Evolutionary conservation across 345 rosid genomes (phyloP), one percentile per base, ranked within the genome.

Genomic region (Salix udensis): DNA sequence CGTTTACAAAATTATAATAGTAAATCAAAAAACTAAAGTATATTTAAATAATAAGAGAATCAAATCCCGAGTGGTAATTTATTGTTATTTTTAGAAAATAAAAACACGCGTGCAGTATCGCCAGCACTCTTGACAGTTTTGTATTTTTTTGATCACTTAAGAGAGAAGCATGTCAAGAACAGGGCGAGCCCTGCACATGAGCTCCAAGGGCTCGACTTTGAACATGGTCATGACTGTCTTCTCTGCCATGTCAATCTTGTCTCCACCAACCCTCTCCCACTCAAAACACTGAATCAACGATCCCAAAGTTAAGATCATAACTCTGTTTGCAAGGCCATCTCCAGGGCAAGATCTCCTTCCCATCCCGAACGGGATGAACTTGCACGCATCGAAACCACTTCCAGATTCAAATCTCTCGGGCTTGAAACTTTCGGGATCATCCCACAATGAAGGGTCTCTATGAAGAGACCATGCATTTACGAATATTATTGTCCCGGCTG

Each of bases 221-320:
- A 18, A 16, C 71, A 65, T 31, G 21, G 64, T 21, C 3, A 74
- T 10, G 7, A 4, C 60, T 2, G 14, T 28, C 6, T n/a, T 48
- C 13, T 74, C 71, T 0, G 12, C 21, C 77, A 74, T 66, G 34
- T 74, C 71, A 21, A 74, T 65, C 5, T 64, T 18, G 15, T 50
- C n/a, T 44, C 12, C 71, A 31, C 44, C 34, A 74, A 74, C 34
- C 60, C 64, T 48, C 23, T 28, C 66, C 83, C 72, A 77, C 0
- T 79, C 78, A 50, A 80, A 80, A 71, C 81, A 76, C 26, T 80
- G 78, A 62, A 80, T 80, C 72, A 83, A 28, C 0, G 77, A 50
- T 15, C 81, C 86, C 30, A 83, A 31, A 5, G 76, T 68, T 26
- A 74, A 42, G 16, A 53, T 71, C 71, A 80, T n/a, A 18, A 75